These are phyloP conservation scores for Cercophora newfieldiana DNA, from an alignment of 495 filamentous ascomycete genomes.

Conservation along the genomic window DNA sequence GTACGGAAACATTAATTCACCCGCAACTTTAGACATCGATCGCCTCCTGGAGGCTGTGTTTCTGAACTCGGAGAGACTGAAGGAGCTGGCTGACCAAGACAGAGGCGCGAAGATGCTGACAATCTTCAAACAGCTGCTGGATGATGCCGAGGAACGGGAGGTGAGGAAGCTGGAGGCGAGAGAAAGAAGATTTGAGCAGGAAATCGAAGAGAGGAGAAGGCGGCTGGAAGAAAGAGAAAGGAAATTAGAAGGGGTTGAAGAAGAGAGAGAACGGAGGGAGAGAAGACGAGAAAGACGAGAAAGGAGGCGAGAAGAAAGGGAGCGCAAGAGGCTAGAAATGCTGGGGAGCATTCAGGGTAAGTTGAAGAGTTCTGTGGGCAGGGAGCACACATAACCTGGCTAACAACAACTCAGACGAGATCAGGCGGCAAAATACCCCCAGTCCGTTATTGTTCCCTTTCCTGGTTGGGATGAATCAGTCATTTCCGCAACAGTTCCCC, in stretches of 20 bases:
- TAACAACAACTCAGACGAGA: background rate
- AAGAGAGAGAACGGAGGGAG: background rate
- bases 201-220: conserved; percentile 1
- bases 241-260: background rate
- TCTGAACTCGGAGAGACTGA: background rate
- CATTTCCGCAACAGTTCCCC: background rate
- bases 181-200: background rate
- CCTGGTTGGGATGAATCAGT: background rate
- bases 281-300: background rate
- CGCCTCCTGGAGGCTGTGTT: background rate
- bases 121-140: conserved; percentile 1
- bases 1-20: background rate
- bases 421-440: background rate
- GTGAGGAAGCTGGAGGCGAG: background rate
- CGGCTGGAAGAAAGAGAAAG: background rate
- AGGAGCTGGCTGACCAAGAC: background rate
- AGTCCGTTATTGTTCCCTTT: background rate
- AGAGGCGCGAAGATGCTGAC: background rate
- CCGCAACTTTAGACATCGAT: background rate
- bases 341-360: background rate
- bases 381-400: background rate
- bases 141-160: background rate
- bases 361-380: background rate
- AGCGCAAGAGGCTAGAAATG: background rate
- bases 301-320: background rate